These are phyloP conservation scores for Alternaria brassicicola DNA, from an alignment of 2,329 filamentous ascomycete species.

Conservation along the genomic window DNA sequence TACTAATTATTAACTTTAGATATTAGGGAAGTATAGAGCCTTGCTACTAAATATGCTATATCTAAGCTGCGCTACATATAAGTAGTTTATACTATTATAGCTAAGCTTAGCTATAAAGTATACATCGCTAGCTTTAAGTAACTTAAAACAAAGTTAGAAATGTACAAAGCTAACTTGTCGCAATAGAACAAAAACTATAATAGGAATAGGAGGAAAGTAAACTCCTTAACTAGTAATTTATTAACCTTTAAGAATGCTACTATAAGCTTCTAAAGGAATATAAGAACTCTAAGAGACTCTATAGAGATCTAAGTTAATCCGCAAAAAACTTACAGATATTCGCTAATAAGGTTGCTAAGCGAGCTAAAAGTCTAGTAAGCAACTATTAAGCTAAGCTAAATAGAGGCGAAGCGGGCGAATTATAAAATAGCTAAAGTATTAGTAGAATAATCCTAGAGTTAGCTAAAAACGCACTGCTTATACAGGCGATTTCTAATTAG, in stretches of 20 bases:
- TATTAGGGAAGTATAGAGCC: background rate
- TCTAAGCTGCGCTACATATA: slow-evolving; percentile 3
- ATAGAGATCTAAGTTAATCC: slow-evolving; percentile 6
- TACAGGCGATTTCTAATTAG: slow-evolving; percentile 1
- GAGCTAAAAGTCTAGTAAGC: slow-evolving; percentile 13
- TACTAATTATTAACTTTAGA: background rate
- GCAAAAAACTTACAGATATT: background rate
- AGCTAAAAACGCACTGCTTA: slow-evolving; percentile 16
- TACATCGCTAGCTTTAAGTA: background rate
- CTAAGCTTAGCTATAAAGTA: slow-evolving; percentile 1
- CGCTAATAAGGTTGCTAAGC: slow-evolving; percentile 4
- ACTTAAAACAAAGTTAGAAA: background rate
- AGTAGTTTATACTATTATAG: slow-evolving; percentile 2
- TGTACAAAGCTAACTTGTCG: background rate
- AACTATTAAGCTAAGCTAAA: background rate
- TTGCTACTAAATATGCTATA: slow-evolving; percentile 5
- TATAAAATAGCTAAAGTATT: slow-evolving; percentile 15
- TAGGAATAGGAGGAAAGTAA: background rate
- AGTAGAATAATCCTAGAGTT: slow-evolving; percentile 20
- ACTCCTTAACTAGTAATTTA: slow-evolving; percentile 15
- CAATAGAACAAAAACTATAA: slow-evolving; percentile 2
- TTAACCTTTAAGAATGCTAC: slow-evolving; percentile 9
- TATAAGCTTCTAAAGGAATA: slow-evolving; percentile 8
- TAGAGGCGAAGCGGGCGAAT: background rate
- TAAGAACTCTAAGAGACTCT: background rate